phyloP scores from a whole-genome alignment of 2,329 filamentous ascomycete species.

The Clarireedia monteithiana region DNA sequence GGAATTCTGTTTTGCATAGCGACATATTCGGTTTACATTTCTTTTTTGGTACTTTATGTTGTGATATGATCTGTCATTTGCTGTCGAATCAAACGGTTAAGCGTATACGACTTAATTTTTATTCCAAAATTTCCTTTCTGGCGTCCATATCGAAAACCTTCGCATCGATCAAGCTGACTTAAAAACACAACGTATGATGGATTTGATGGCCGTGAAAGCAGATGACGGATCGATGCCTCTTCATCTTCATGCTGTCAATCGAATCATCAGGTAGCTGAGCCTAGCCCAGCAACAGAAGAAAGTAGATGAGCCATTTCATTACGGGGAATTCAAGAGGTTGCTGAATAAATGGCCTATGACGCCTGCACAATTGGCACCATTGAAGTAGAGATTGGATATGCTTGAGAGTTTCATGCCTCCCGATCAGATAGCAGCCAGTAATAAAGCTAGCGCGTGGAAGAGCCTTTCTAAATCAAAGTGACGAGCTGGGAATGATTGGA shows the following conservation, averaged over 20 bases:
- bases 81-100: no score
- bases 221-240: constrained; percentile 36
- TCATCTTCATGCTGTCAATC: constrained; percentile 41
- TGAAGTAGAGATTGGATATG: constrained; percentile 50
- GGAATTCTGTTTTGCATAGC: no score
- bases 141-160: constrained; percentile 38
- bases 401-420: constrained; percentile 55
- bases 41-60: no score
- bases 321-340: constrained; percentile 33
- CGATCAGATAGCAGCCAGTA: constrained; percentile 6
- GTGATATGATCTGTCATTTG: no score
- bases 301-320: constrained; percentile 34
- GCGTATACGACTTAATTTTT: no score
- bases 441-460: not conserved
- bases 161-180: constrained; percentile 40
- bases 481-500: constrained; percentile 20
- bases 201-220: constrained; percentile 43
- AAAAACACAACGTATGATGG: constrained; percentile 44
- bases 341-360: constrained; percentile 35
- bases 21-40: no score
- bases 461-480: not conserved
- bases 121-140: constrained; percentile 20
- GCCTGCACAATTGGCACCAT: constrained; percentile 41
- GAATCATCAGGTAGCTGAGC: constrained; percentile 44
- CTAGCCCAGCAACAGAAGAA: constrained; percentile 28